Conservation (phyloP, 176 grass and related monocot genomes). For the Saccharum officinarum region DNA sequence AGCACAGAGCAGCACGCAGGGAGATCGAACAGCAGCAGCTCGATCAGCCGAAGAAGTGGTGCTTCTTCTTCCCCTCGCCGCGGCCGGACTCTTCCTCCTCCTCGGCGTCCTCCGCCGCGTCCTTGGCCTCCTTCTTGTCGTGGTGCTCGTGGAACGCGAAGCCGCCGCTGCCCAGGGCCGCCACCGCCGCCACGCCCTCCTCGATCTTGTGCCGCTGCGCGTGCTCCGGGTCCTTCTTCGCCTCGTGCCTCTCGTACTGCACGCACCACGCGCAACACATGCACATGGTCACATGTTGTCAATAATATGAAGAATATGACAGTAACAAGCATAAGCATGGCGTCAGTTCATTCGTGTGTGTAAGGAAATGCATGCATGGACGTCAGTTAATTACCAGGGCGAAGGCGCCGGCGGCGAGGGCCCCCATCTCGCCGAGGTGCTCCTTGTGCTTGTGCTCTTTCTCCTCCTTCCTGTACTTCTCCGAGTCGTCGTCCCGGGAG, state of each 20-base stretch:
- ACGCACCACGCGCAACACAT: neutral
- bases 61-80: constrained; percentile 68
- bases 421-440: constrained; percentile 71
- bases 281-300: too few species aligned
- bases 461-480: constrained; percentile 62
- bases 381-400: constrained; percentile 40
- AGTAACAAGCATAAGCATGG: too few species aligned
- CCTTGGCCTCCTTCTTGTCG: constrained; percentile 62
- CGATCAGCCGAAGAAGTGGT: constrained; percentile 54
- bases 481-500: constrained; percentile 39
- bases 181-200: constrained; percentile 60
- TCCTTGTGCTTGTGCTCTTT: constrained; percentile 81
- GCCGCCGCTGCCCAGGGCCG: constrained; percentile 63
- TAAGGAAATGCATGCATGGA: too few species aligned
- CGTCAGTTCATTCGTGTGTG: too few species aligned
- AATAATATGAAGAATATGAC: too few species aligned
- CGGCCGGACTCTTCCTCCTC: constrained; percentile 33
- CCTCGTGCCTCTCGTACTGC: constrained; percentile 88
- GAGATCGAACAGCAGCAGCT: too few species aligned
- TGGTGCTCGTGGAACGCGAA: constrained; percentile 87
- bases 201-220: constrained; percentile 75
- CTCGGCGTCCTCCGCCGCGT: constrained; percentile 49
- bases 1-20: neutral
- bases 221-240: constrained; percentile 80
- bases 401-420: constrained; percentile 63